phyloP scores from a whole-genome alignment of 2,329 filamentous ascomycete genomes.

The Fusarium mangiferae region DNA sequence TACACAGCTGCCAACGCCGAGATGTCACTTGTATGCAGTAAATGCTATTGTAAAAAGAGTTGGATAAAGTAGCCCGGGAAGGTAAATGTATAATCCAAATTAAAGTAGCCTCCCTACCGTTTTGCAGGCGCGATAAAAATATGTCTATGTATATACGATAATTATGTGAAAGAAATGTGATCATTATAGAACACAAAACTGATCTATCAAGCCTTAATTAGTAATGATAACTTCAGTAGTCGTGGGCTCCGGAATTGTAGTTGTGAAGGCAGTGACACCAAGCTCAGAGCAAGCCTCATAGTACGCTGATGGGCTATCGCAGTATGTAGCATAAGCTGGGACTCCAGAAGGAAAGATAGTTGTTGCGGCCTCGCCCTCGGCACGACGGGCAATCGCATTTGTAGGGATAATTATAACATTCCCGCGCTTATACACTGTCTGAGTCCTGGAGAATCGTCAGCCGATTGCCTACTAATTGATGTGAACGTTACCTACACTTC shows the following conservation, averaged over 20 bases:
- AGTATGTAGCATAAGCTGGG: neutral
- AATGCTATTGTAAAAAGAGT: too few species aligned
- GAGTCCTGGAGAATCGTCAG: fast-evolving
- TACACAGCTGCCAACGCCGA: neutral
- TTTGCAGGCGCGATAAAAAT: too few species aligned
- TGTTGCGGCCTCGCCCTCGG: neutral
- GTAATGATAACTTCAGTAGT: neutral
- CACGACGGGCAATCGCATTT: neutral
- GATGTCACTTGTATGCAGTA: neutral
- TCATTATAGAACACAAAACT: fast-evolving
- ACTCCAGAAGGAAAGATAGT: fast-evolving
- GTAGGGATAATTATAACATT: neutral
- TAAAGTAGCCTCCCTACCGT: neutral
- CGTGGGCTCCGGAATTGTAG: neutral
- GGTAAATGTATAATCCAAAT: too few species aligned
- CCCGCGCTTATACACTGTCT: fast-evolving
- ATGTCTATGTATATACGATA: too few species aligned
- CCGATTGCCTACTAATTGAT: fast-evolving
- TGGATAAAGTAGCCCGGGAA: too few species aligned
- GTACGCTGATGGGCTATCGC: neutral
- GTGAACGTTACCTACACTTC: neutral
- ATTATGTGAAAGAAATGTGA: neutral
- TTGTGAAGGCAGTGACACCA: neutral
- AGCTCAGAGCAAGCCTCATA: neutral
- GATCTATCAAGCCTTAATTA: fast-evolving